phyloP scores from a whole-genome alignment of 164 flowering plant genomes.

The Berberis vulgaris region DNA sequence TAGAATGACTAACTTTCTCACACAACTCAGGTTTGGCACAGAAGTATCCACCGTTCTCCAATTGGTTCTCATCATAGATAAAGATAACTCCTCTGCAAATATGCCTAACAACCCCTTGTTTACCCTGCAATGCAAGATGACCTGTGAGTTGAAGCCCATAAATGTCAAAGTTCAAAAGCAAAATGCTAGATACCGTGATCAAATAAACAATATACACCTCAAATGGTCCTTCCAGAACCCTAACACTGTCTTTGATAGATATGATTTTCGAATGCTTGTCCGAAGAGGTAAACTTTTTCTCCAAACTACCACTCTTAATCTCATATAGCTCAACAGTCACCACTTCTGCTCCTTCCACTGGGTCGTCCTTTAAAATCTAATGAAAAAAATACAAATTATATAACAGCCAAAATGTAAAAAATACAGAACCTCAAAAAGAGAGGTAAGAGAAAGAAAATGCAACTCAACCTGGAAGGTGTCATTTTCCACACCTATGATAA shows the following conservation, averaged over 20 bases:
- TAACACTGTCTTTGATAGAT: constrained; percentile 52
- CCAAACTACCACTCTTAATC: constrained; percentile 41
- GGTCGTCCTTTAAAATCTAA: constrained; percentile 61
- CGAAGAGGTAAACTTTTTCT: constrained; percentile 53
- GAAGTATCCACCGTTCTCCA: constrained; percentile 66
- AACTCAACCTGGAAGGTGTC: constrained; percentile 58
- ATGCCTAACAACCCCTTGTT: constrained; percentile 65
- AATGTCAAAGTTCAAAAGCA: background rate
- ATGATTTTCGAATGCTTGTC: constrained; percentile 50
- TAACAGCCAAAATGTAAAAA: background rate
- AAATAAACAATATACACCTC: constrained; percentile 37
- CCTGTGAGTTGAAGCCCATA: background rate
- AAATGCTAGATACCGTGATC: background rate
- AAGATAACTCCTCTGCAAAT: constrained; percentile 63
- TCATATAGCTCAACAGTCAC: constrained; percentile 32
- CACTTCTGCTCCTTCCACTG: constrained; percentile 38
- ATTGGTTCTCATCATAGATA: constrained; percentile 52
- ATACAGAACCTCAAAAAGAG: background rate
- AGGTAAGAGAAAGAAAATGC: background rate
- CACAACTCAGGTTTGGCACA: constrained; percentile 58
- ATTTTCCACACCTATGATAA: constrained; percentile 56
- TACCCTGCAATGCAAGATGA: constrained; percentile 44
- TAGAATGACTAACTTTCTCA: constrained; percentile 47
- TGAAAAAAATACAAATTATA: constrained; percentile 2
- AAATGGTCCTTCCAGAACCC: constrained; percentile 64